Percentiles rank a stretch among this genome's conserved stretches.
Evolutionary conservation across 805 yeast species (phyloP).

Genomic region (Metschnikowia cerradonensis): DNA sequence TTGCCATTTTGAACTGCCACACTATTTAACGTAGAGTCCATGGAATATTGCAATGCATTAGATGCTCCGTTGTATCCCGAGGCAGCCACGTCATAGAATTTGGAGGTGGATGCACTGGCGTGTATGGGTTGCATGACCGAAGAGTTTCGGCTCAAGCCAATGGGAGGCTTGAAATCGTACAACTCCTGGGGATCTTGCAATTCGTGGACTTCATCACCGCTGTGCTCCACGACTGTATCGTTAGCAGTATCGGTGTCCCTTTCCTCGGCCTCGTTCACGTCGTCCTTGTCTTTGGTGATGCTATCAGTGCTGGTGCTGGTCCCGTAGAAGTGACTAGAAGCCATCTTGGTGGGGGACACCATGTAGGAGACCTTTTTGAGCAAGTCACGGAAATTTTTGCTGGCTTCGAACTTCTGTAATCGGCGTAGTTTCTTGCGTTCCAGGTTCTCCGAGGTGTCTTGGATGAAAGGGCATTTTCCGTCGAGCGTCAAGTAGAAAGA

Average conservation of each 20-base stretch:
- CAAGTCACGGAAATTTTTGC: constrained; percentile 38
- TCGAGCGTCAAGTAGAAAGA: constrained; percentile 55
- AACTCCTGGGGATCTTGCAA: constrained; percentile 4
- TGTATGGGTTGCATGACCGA: constrained; percentile 34
- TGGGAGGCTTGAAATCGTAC: constrained; percentile 29
- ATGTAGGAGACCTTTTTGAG: constrained; percentile 33
- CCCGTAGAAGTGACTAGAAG: constrained; percentile 1
- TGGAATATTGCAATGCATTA: constrained; percentile 37
- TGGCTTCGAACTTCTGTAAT: constrained; percentile 37
- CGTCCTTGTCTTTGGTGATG: constrained; percentile 6
- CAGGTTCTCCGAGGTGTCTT: constrained; percentile 45
- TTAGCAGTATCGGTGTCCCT: constrained; percentile 10
- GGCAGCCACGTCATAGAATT: constrained; percentile 42
- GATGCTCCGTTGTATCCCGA: constrained; percentile 44
- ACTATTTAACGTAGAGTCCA: constrained; percentile 38
- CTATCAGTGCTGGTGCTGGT: constrained; percentile 16
- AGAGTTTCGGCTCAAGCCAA: constrained; percentile 31
- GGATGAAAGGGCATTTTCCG: constrained; percentile 83
- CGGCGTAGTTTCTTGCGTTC: constrained; percentile 40
- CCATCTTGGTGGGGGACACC: constrained; percentile 21
- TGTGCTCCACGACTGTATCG: constrained; percentile 10
- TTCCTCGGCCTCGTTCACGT: constrained; percentile 2
- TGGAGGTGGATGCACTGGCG: constrained; percentile 28
- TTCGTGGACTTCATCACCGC: constrained; percentile 7
- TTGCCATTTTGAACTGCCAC: constrained; percentile 34